Evolutionary conservation across 2,329 filamentous ascomycete species (phyloP).

Genomic region (Magnaporthiopsis incrustans): DNA sequence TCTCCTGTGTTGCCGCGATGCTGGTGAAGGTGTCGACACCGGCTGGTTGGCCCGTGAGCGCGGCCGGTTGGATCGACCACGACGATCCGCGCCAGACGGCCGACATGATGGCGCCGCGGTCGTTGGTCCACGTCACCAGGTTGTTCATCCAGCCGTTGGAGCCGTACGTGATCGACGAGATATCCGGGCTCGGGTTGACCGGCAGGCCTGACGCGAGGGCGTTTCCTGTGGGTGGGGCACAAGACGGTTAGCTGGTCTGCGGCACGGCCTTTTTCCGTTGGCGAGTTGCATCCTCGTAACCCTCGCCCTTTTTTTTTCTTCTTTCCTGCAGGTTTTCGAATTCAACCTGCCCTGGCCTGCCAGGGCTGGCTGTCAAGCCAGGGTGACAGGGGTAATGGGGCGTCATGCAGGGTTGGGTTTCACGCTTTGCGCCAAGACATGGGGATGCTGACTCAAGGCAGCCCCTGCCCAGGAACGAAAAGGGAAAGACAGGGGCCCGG

Average conservation of each 20-base stretch:
- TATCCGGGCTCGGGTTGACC: slow-evolving; percentile 1
- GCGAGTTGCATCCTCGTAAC: neutral
- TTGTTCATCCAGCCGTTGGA: slow-evolving; percentile 4
- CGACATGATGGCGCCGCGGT: neutral
- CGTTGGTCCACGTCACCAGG: slow-evolving; percentile 3
- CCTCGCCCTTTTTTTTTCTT: no score
- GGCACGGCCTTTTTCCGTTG: neutral
- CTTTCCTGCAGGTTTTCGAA: no score
- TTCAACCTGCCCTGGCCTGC: no score
- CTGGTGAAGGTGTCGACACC: neutral
- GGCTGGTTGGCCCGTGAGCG: neutral
- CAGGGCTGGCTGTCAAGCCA: neutral
- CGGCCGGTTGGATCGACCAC: neutral
- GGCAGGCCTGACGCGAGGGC: slow-evolving; percentile 1
- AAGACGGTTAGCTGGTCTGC: neutral
- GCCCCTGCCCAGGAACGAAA: neutral
- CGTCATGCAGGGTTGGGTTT: neutral
- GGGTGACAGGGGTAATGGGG: neutral
- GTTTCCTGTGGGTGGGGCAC: neutral
- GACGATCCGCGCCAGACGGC: slow-evolving; percentile 3
- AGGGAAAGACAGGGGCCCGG: no score
- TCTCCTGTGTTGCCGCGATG: slow-evolving; percentile 1
- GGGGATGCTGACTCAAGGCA: neutral
- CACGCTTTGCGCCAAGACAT: neutral
- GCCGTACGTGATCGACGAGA: slow-evolving; percentile 5